Evolutionary conservation across 2,329 filamentous ascomycete species (phyloP).

Genomic region (Cladosporium sp.): DNA sequence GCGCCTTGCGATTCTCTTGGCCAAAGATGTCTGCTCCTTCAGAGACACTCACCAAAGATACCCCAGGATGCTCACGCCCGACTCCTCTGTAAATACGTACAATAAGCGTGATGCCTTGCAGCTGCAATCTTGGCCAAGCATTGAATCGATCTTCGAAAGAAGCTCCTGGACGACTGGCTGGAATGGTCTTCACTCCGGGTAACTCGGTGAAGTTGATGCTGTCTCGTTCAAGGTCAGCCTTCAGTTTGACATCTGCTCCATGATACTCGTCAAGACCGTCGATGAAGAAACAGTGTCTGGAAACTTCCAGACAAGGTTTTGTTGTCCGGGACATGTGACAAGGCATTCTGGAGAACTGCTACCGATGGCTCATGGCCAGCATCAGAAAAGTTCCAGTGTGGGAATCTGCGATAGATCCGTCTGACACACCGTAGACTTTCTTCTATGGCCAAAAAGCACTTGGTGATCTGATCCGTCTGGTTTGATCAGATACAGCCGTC

Average conservation of each 20-base stretch:
- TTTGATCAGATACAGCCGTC: not conserved
- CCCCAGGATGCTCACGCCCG: too few species aligned
- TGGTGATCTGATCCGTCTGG: not conserved
- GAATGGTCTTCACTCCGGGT: not conserved
- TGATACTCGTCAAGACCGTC: not conserved
- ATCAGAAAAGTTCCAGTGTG: not conserved
- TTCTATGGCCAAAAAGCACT: too few species aligned
- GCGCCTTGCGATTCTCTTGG: too few species aligned
- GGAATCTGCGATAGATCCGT: too few species aligned
- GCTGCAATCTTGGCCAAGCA: not conserved
- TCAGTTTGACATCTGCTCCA: not conserved
- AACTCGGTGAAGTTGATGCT: not conserved
- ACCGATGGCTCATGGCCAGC: not conserved
- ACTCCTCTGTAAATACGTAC: too few species aligned
- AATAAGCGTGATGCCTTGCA: not conserved
- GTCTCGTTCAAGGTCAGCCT: not conserved
- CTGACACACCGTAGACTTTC: too few species aligned
- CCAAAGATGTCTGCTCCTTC: too few species aligned
- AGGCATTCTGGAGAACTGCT: not conserved
- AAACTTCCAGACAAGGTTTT: not conserved
- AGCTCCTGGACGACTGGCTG: not conserved
- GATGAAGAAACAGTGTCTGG: not conserved
- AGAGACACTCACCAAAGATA: too few species aligned
- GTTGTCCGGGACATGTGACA: not conserved
- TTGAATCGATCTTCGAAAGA: not conserved